Evolutionary conservation across 1,284 basidiomycete species (phyloP), one percentile per base, ranked within the genome.

Genomic region (Cryptococcus deneoformans): DNA sequence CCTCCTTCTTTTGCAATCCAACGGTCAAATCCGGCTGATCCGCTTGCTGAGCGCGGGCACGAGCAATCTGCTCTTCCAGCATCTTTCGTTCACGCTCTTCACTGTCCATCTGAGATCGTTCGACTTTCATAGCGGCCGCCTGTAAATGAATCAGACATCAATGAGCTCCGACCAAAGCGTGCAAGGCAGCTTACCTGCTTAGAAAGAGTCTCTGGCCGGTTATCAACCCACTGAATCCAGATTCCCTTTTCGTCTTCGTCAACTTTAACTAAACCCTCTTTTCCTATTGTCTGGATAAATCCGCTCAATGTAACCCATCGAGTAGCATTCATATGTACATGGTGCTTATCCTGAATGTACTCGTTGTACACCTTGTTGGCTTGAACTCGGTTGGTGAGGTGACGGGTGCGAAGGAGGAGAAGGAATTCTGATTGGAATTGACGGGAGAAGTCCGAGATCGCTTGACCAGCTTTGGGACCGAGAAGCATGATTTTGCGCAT

Each of bases 201-300:
- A 6, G 90, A 90, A 37, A 98, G 81, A 3, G 96, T 93, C 67
- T 92, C 90, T 1, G 96, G 94, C 56, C 88, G 89, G 75, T 85
- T 97, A 77, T 99, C 96, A 59, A 99, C 89, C 95, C 96, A 99
- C 44, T 87, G 86, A 65, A 99, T 84, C 78, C 92, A 98, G 86
- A 92, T 93, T 3, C 94, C 95, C 79, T 97, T 93, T 79, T 98
- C 95, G 50, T 92, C 96, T 79, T 99, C 95, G 73, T 99, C 95
- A 24, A 97, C 96, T 63, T 89, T 85, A 3, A 88, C 90, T 50
- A 97, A 82, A 40, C 96, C 95, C 6, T 84, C 82, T 47, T 92
- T 83, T 2, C 96, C 94, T 36, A 99, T 83, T 69, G 94, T 86
- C 77, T 95, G 93, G 69, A 86, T 82, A 68, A 99, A 99, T 70